phyloP scores from a whole-genome alignment of 495 filamentous ascomycete species.

The Clavariopsis aquatica region DNA sequence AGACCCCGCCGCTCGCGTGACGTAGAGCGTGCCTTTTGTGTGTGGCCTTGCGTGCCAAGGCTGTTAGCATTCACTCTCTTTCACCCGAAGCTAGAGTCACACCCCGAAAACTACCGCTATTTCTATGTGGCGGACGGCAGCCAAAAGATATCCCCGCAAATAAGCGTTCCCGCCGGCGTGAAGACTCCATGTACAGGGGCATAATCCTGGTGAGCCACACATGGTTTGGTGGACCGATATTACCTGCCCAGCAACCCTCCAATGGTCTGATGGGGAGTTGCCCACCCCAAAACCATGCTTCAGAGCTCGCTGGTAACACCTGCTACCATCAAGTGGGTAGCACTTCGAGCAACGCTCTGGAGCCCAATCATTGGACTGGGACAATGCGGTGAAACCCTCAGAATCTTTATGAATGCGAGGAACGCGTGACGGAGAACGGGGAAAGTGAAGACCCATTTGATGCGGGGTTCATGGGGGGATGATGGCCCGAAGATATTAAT shows the following conservation, averaged over 20 bases:
- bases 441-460: neutral
- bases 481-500: neutral
- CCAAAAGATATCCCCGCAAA: slow-evolving; percentile 11
- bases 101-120: neutral
- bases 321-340: neutral
- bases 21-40: neutral
- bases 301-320: neutral
- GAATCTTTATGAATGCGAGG: neutral
- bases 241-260: neutral
- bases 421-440: neutral
- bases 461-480: neutral
- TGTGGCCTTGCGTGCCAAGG: slow-evolving; percentile 24
- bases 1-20: slow-evolving; percentile 1
- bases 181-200: neutral
- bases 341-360: neutral
- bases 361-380: neutral
- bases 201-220: slow-evolving; percentile 15
- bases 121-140: neutral
- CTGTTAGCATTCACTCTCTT: slow-evolving; percentile 8
- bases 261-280: neutral
- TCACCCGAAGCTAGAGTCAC: neutral
- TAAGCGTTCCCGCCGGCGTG: slow-evolving; percentile 16
- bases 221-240: slow-evolving; percentile 24
- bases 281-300: neutral
- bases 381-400: slow-evolving; percentile 14